Conservation (phyloP, 2,329 filamentous ascomycete species). For the Ceratocystis destructans region DNA sequence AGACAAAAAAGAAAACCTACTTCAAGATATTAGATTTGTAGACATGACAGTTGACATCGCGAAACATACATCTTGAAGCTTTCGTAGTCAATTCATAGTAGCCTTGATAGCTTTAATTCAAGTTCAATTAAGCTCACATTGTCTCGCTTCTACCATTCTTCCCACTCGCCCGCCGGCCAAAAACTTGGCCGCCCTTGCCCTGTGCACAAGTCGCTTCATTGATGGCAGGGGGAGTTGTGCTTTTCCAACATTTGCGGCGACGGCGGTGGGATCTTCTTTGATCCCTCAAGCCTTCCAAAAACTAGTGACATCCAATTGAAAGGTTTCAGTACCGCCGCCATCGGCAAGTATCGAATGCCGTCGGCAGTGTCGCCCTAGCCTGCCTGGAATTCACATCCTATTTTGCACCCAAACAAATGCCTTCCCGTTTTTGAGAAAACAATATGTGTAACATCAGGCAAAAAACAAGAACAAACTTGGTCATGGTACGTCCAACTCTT, state of each 20-base stretch:
- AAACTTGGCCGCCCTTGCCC: constrained; percentile 3
- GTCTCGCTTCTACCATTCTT: not conserved
- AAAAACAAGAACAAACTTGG: not conserved
- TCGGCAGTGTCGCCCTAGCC: not conserved
- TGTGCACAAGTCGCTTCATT: not conserved
- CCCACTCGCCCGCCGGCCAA: not conserved
- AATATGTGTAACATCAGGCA: not conserved
- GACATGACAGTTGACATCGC: no score
- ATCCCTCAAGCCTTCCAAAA: not conserved
- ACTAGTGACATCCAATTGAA: not conserved
- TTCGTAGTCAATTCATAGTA: no score
- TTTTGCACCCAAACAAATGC: not conserved
- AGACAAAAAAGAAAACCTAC: not conserved
- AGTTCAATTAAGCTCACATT: constrained; percentile 5
- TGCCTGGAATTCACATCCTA: not conserved
- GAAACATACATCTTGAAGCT: no score
- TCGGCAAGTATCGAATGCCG: not conserved
- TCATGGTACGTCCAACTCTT: not conserved
- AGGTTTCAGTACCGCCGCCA: not conserved
- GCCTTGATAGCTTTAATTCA: not conserved
- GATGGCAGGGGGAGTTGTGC: constrained; percentile 1
- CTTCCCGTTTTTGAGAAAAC: not conserved
- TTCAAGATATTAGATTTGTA: no score
- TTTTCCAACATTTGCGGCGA: not conserved
- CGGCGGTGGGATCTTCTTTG: not conserved